phyloP scores from a whole-genome alignment of 2,329 filamentous ascomycete genomes.

The Microdochium trichocladiopsis region DNA sequence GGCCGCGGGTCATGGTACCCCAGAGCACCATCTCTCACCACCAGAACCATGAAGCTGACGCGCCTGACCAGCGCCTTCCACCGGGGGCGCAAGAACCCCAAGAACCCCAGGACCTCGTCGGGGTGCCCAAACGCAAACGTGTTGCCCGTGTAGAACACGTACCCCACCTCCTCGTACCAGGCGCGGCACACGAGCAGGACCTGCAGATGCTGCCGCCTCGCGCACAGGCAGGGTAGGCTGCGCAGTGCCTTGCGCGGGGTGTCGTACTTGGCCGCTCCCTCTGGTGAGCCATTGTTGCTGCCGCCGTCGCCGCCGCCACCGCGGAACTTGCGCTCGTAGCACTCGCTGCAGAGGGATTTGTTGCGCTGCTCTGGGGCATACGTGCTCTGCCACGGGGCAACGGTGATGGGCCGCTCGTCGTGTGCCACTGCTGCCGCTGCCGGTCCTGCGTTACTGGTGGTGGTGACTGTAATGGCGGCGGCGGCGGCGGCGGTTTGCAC shows the following conservation, averaged over 20 bases:
- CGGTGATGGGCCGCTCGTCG: background rate
- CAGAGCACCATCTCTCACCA: too few relatives aligned
- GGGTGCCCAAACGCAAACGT: conserved; percentile 6
- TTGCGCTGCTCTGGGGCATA: conserved; percentile 6
- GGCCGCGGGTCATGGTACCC: too few relatives aligned
- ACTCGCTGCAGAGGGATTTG: conserved; percentile 5
- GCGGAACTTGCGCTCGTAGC: conserved; percentile 3
- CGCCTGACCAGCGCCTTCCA: conserved; percentile 6
- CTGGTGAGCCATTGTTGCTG: too few relatives aligned
- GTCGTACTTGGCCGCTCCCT: too few relatives aligned
- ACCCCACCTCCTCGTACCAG: conserved; percentile 10
- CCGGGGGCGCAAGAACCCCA: conserved; percentile 1
- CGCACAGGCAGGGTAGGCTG: conserved; percentile 9
- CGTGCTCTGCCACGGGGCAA: conserved; percentile 6
- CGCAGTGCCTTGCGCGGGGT: background rate
- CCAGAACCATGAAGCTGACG: conserved; percentile 7
- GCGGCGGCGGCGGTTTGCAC: background rate
- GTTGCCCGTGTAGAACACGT: conserved; percentile 9
- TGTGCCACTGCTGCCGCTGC: background rate
- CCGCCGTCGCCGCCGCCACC: background rate
- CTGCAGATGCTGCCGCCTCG: conserved; percentile 4
- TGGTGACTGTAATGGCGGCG: background rate
- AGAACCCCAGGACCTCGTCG: conserved; percentile 5
- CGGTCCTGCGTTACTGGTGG: background rate
- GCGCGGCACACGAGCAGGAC: conserved; percentile 6